Evolutionary conservation across 306 rosid species (phyloP), one percentile per base, ranked within the genome.

Genomic region (Lathyrus sativus): DNA sequence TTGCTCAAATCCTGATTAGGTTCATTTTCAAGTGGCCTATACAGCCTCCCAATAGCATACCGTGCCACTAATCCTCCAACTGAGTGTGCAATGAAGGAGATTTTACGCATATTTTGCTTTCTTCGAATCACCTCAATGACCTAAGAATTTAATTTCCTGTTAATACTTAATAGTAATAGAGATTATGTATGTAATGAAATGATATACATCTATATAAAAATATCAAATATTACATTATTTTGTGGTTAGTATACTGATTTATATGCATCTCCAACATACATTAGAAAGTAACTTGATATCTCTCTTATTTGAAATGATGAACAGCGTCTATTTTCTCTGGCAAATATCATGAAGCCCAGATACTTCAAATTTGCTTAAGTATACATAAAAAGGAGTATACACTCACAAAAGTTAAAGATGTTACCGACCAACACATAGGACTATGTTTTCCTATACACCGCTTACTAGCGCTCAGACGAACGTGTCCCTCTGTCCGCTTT

Each of bases 1-100:
- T 77, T 43, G 62, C 76, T 28, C 4, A 81, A 78, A 50, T 76
- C 76, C 24, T 79, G 79, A 53, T 13, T 18, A 62, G 65, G 37
- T 62, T 81, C 83, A 11, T 46, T 75, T 74, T 80, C 77, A 14
- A 87, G 67, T 28, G 95, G 81, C 78, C 85, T 78, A 79, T 87
- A 91, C 42, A 95, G 74, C 79, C 57, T 90, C 66, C 99, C 99
- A 78, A 95, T 83, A 59, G 96, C 89, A 82, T 88, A 91, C 48
- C 99, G 84, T 46, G 97, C 96, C 58, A 91, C 97, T 67, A 95
- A 74, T 42, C 99, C 99, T 75, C 99, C 99, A 63, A 95, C 97
- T 14, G 99, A 95, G 77, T 95, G 99, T 60, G 96, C 88, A 68
- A 95, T 82, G 58, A 95, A 88, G 35, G 99, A 95, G 71, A 95